phyloP scores from a whole-genome alignment of 2,329 filamentous ascomycete genomes.

The Colletotrichum nymphaeae region DNA sequence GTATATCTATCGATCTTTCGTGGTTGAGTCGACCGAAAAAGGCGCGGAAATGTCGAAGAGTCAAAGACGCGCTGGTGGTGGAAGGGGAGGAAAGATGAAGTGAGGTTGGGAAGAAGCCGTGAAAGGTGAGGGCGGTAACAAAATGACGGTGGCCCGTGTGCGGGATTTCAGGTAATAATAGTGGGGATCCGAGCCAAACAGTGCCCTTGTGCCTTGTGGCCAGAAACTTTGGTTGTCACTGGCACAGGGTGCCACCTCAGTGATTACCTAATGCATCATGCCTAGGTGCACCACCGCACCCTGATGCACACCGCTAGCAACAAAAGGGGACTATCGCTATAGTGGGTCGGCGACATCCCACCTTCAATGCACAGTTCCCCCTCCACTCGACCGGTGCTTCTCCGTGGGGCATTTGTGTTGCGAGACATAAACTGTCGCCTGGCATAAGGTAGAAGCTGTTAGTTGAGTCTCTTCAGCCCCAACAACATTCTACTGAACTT shows the following conservation, averaged over 20 bases:
- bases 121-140: conserved; percentile 13
- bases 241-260: background rate
- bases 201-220: conserved; percentile 13
- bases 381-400: background rate
- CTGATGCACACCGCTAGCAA: background rate
- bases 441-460: conserved; percentile 14
- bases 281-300: too few species aligned
- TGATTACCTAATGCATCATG: too few species aligned
- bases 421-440: conserved; percentile 31
- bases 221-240: background rate
- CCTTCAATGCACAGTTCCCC: background rate
- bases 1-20: background rate
- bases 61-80: background rate
- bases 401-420: conserved; percentile 16
- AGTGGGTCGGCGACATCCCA: conserved; percentile 14
- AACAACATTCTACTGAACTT: background rate
- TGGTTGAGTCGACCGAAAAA: background rate
- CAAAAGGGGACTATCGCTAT: conserved; percentile 3
- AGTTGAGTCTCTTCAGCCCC: background rate
- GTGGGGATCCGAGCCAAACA: conserved; percentile 10
- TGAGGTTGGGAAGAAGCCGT: conserved; percentile 25
- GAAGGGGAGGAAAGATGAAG: background rate
- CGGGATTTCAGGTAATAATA: conserved; percentile 26
- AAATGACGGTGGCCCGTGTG: conserved; percentile 30
- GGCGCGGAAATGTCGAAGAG: background rate